phyloP scores from a whole-genome alignment of 2,329 filamentous ascomycete species.

The Knoxdaviesia proteae region DNA sequence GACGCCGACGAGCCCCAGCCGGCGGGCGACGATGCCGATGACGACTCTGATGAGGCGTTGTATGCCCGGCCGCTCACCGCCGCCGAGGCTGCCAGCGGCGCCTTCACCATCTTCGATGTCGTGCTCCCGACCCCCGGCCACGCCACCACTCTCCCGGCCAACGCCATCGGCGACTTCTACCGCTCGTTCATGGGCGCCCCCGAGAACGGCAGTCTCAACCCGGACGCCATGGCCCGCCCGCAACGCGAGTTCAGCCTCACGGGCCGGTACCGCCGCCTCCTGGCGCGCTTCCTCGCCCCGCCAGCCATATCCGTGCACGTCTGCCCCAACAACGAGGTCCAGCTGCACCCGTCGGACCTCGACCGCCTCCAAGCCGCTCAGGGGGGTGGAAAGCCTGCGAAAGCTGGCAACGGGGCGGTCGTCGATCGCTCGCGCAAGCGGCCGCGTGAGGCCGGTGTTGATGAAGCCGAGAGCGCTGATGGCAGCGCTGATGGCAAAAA shows the following conservation, averaged over 20 bases:
- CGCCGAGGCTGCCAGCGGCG: slow-evolving; percentile 57
- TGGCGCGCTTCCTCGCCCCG: slow-evolving; percentile 46
- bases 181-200: slow-evolving; percentile 64
- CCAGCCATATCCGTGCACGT: slow-evolving; percentile 47
- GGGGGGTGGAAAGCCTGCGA: slow-evolving; percentile 8
- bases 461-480: background rate
- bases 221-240: slow-evolving; percentile 65
- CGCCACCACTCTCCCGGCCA: slow-evolving; percentile 69
- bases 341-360: slow-evolving; percentile 76
- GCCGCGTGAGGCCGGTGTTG: too few relatives aligned
- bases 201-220: slow-evolving; percentile 59
- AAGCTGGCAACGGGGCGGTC: background rate
- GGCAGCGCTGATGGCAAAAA: slow-evolving; percentile 7
- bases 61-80: slow-evolving; percentile 52
- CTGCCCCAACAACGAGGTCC: slow-evolving; percentile 53
- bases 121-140: slow-evolving; percentile 86
- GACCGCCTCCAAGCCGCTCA: slow-evolving; percentile 37
- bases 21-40: slow-evolving; percentile 16
- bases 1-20: slow-evolving; percentile 42
- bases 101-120: slow-evolving; percentile 67
- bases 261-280: slow-evolving; percentile 70
- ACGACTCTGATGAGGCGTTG: slow-evolving; percentile 22
- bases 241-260: slow-evolving; percentile 78
- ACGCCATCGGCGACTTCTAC: slow-evolving; percentile 71
- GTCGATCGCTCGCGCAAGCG: background rate